These are phyloP conservation scores for Psidium friedrichsthalianum DNA, from an alignment of 345 rosid genomes.

Conservation along the genomic window DNA sequence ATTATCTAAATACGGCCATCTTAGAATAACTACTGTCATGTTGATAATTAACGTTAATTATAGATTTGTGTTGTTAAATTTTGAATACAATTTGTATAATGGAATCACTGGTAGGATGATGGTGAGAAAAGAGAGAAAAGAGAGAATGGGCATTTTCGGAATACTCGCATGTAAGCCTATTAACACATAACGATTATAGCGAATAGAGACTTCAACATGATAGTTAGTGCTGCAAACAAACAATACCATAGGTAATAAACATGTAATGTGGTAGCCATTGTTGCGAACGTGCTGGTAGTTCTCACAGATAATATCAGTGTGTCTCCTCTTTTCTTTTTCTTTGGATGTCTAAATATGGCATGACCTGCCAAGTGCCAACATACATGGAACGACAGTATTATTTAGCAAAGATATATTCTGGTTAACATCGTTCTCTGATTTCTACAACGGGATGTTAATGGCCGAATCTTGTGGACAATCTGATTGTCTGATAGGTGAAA, in stretches of 20 bases:
- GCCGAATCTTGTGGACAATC: neutral
- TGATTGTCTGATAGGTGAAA: neutral
- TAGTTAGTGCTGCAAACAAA: neutral
- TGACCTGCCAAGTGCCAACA: neutral
- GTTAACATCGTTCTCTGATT: neutral
- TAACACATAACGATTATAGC: neutral
- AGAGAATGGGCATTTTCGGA: neutral
- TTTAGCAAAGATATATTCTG: neutral
- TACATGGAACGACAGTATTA: neutral
- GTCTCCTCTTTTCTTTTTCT: neutral
- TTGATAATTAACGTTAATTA: neutral
- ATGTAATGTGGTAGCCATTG: neutral
- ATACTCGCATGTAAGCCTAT: neutral
- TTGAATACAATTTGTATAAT: neutral
- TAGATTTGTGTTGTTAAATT: neutral
- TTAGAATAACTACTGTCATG: neutral
- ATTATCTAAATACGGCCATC: neutral
- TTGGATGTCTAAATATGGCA: neutral
- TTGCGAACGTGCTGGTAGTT: neutral
- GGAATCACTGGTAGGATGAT: neutral
- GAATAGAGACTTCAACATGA: neutral
- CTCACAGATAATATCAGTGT: neutral
- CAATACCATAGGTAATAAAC: neutral
- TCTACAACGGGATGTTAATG: neutral
- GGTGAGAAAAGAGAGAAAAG: neutral